Conservation (phyloP, 305 asterid species). For the Andrographis paniculata region DNA sequence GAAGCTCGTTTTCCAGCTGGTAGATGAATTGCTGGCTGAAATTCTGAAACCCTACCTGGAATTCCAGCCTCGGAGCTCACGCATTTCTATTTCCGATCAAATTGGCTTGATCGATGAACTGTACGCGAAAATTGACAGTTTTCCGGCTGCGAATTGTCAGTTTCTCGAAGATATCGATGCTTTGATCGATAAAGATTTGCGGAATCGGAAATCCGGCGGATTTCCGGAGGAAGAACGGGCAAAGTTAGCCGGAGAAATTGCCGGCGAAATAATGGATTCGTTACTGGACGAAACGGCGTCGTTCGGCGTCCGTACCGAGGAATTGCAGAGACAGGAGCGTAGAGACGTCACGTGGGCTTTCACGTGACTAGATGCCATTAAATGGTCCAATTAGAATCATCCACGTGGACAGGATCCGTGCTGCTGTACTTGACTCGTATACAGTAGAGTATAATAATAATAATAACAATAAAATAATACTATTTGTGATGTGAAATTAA, state of each 20-base stretch:
- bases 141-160: conserved; percentile 49
- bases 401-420: conserved; percentile 27
- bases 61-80: conserved; percentile 14
- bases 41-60: conserved; percentile 29
- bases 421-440: conserved; percentile 9
- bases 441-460: no score
- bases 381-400: conserved; percentile 20
- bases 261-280: conserved; percentile 46
- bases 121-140: conserved; percentile 31
- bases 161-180: conserved; percentile 68
- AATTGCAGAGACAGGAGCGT: conserved; percentile 24
- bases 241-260: conserved; percentile 46
- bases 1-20: conserved; percentile 64
- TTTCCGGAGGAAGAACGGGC: conserved; percentile 40
- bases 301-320: conserved; percentile 17
- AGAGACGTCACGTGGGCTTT: conserved; percentile 38
- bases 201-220: conserved; percentile 9
- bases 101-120: conserved; percentile 25
- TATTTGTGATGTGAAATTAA: conserved; percentile 1
- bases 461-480: no score
- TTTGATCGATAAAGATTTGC: conserved; percentile 40
- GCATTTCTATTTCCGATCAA: neutral
- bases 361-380: conserved; percentile 56
- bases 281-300: conserved; percentile 53
- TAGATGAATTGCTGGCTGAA: conserved; percentile 49